phyloP scores from a whole-genome alignment of 805 yeast species.

The Metschnikowia matae region DNA sequence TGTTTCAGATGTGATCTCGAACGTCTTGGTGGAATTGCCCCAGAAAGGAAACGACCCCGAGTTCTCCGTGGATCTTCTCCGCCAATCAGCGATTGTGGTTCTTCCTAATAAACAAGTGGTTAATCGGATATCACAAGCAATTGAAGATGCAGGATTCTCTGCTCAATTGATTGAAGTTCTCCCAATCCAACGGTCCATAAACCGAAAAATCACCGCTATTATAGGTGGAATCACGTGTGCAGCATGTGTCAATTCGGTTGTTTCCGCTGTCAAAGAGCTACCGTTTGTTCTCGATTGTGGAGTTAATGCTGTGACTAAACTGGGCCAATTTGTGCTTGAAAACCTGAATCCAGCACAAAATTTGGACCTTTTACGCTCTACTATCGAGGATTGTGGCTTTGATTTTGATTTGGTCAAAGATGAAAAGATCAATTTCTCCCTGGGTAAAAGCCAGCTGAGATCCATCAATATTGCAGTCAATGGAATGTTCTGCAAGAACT shows the following conservation, averaged over 20 bases:
- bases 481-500: slow-evolving; percentile 70
- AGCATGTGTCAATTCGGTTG: slow-evolving; percentile 60
- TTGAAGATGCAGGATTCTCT: slow-evolving; percentile 36
- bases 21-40: slow-evolving; percentile 15
- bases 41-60: slow-evolving; percentile 22
- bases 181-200: slow-evolving; percentile 49
- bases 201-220: slow-evolving; percentile 52
- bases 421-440: slow-evolving; percentile 43
- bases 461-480: slow-evolving; percentile 51
- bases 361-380: slow-evolving; percentile 40
- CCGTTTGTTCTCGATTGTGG: slow-evolving; percentile 52
- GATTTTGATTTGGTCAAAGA: slow-evolving; percentile 48
- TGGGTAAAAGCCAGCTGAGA: slow-evolving; percentile 48
- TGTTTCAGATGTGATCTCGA: slow-evolving; percentile 28
- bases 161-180: slow-evolving; percentile 54
- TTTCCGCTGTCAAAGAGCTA: slow-evolving; percentile 41
- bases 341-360: slow-evolving; percentile 28
- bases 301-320: slow-evolving; percentile 55
- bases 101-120: slow-evolving; percentile 48
- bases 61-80: slow-evolving; percentile 49
- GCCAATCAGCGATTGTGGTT: slow-evolving; percentile 50
- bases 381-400: slow-evolving; percentile 65
- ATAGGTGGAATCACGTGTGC: slow-evolving; percentile 77
- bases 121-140: slow-evolving; percentile 25
- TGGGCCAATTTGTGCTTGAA: slow-evolving; percentile 58